Percentiles rank a stretch among this genome's conserved stretches.
phyloP scores from a whole-genome alignment of 768 basidiomycete genomes.

The Suillus alpinus region DNA sequence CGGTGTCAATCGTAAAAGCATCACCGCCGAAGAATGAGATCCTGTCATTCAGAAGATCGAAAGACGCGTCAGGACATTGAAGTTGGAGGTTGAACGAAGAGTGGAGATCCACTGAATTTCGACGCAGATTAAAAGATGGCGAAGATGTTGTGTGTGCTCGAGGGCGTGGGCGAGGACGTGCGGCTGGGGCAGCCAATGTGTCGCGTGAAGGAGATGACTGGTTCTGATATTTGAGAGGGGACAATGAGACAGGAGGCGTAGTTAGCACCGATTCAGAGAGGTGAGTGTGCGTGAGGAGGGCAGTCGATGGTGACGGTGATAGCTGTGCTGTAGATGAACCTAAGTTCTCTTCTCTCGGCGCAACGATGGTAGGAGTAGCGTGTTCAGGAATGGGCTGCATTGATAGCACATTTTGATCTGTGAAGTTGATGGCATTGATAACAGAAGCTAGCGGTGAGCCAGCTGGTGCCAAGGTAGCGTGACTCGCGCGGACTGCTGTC shows the following conservation, averaged over 20 bases:
- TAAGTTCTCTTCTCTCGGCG: slow-evolving; percentile 4
- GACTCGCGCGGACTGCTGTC: slow-evolving; percentile 5
- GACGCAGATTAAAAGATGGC: slow-evolving; percentile 18
- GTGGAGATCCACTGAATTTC: slow-evolving; percentile 32
- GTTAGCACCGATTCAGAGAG: slow-evolving; percentile 2
- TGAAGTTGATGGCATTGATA: slow-evolving; percentile 28
- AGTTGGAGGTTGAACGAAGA: slow-evolving; percentile 34
- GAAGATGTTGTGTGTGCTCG: slow-evolving; percentile 10
- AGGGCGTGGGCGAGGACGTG: slow-evolving; percentile 10
- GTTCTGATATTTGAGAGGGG: not conserved
- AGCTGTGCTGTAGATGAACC: slow-evolving; percentile 5
- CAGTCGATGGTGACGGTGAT: not conserved
- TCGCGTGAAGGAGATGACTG: not conserved
- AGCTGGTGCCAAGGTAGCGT: slow-evolving; percentile 11
- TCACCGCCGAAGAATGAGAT: slow-evolving; percentile 33
- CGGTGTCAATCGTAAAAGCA: slow-evolving; percentile 23
- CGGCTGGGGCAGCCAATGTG: slow-evolving; percentile 5
- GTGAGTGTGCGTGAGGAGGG: slow-evolving; percentile 9
- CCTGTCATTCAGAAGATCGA: slow-evolving; percentile 34
- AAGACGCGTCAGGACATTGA: slow-evolving; percentile 32
- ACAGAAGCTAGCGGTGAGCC: slow-evolving; percentile 27
- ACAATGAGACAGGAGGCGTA: not conserved
- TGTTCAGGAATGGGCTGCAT: not conserved
- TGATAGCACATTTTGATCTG: not conserved
- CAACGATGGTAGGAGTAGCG: not conserved